Evolutionary conservation across 2,329 filamentous ascomycete species (phyloP).

Genomic region (Fusarium poae): DNA sequence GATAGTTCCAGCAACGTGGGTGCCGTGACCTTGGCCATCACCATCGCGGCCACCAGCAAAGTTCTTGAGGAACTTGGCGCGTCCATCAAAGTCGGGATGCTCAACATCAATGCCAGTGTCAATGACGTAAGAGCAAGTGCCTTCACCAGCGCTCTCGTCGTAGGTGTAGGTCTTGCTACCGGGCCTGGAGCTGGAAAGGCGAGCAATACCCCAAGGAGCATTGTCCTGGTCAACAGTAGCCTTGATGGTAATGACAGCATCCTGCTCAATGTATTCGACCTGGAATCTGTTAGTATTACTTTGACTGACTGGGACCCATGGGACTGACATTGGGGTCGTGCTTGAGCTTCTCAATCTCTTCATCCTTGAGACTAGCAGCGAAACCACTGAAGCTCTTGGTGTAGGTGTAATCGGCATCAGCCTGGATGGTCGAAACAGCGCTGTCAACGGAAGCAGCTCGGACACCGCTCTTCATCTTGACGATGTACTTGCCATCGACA

Average conservation of each 20-base stretch:
- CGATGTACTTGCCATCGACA: conserved; percentile 56
- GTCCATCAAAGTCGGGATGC: conserved; percentile 55
- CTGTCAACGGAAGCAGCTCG: conserved; percentile 40
- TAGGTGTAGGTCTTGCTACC: conserved; percentile 55
- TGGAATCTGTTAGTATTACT: conserved; percentile 7
- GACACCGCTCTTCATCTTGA: conserved; percentile 52
- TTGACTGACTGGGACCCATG: no score
- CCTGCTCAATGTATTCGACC: conserved; percentile 58
- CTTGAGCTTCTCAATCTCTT: conserved; percentile 47
- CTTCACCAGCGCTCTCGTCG: conserved; percentile 57
- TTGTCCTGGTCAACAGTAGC: conserved; percentile 51
- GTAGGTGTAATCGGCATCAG: conserved; percentile 52
- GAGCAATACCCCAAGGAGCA: conserved; percentile 57
- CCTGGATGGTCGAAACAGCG: conserved; percentile 48
- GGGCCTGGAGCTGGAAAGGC: conserved; percentile 54
- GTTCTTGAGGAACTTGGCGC: conserved; percentile 52
- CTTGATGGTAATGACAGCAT: conserved; percentile 51
- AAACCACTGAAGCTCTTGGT: conserved; percentile 47
- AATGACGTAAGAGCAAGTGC: conserved; percentile 61
- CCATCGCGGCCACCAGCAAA: conserved; percentile 43
- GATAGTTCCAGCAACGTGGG: conserved; percentile 54
- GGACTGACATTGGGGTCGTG: conserved; percentile 47
- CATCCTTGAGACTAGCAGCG: conserved; percentile 46
- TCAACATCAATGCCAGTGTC: conserved; percentile 60
- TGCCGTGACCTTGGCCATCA: conserved; percentile 59